Evolutionary conservation across 441 rosid species (phyloP).

Genomic region (Gossypium lobatum): DNA sequence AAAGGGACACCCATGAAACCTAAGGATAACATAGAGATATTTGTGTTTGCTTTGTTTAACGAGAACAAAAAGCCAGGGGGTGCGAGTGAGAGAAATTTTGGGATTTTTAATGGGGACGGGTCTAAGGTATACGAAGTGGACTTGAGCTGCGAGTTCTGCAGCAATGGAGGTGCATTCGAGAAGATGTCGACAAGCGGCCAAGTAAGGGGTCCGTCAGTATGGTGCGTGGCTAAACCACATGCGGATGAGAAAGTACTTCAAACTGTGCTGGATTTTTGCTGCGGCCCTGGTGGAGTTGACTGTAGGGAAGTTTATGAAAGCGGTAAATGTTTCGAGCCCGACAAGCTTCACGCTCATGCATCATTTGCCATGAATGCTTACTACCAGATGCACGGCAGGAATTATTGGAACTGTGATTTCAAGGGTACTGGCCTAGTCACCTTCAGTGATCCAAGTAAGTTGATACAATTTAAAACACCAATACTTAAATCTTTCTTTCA

Average conservation of each 20-base stretch:
- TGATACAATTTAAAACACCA: neutral
- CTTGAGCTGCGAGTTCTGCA: constrained; percentile 53
- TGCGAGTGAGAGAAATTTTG: constrained; percentile 48
- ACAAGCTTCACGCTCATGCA: constrained; percentile 59
- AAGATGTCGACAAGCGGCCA: constrained; percentile 20
- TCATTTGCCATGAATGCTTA: constrained; percentile 67
- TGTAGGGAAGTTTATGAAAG: constrained; percentile 51
- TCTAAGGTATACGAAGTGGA: constrained; percentile 53
- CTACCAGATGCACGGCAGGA: constrained; percentile 68
- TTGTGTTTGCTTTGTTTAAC: constrained; percentile 55
- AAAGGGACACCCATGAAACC: constrained; percentile 63
- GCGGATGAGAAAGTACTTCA: constrained; percentile 54
- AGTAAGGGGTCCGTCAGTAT: constrained; percentile 50
- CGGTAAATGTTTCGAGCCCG: constrained; percentile 43
- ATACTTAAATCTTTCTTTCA: no score
- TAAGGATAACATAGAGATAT: constrained; percentile 30
- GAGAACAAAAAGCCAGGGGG: constrained; percentile 60
- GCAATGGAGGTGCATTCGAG: constrained; percentile 32
- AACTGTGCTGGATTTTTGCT: constrained; percentile 51
- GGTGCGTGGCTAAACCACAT: constrained; percentile 76
- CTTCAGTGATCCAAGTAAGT: constrained; percentile 66
- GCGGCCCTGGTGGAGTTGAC: constrained; percentile 66
- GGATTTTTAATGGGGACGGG: constrained; percentile 55
- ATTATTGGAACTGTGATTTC: constrained; percentile 74
- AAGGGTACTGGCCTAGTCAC: constrained; percentile 61